These are phyloP conservation scores for Aspergillus haitiensis DNA, from an alignment of 495 filamentous ascomycete species.

Conservation along the genomic window DNA sequence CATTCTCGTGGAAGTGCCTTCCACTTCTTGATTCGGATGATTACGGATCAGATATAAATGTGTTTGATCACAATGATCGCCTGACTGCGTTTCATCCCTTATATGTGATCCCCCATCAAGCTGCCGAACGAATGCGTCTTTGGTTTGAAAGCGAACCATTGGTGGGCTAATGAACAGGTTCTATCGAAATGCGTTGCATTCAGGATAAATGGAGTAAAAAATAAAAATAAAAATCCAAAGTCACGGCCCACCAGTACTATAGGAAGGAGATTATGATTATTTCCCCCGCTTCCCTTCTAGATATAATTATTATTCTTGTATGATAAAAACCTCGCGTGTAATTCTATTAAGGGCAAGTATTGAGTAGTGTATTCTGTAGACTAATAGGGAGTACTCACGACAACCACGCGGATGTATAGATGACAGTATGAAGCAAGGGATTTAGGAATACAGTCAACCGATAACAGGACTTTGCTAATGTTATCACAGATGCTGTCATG, in stretches of 20 bases:
- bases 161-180: slow-evolving; percentile 3
- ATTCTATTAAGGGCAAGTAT: not conserved
- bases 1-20: slow-evolving; percentile 66
- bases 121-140: slow-evolving; percentile 59
- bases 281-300: not conserved
- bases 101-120: slow-evolving; percentile 75
- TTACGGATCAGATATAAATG: slow-evolving; percentile 33
- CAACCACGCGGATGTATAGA: slow-evolving; percentile 9
- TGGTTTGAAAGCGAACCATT: slow-evolving; percentile 56
- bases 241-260: too few relatives aligned
- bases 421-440: slow-evolving; percentile 4
- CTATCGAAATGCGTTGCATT: too few relatives aligned
- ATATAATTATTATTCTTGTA: not conserved
- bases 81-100: slow-evolving; percentile 70
- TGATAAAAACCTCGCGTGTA: slow-evolving; percentile 11
- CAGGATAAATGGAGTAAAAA: too few relatives aligned
- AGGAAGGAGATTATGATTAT: not conserved
- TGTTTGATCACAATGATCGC: slow-evolving; percentile 51
- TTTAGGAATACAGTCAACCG: not conserved
- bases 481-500: not conserved
- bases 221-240: too few relatives aligned
- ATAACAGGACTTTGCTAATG: not conserved
- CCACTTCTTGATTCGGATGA: slow-evolving; percentile 51
- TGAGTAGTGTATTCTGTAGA: not conserved
- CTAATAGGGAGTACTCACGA: slow-evolving; percentile 10